A percentile compares a stretch with the other conserved stretches of the same genome.
These are phyloP conservation scores for Monosporascus sp. DNA, from an alignment of 2,329 filamentous ascomycete species.

Conservation along the genomic window DNA sequence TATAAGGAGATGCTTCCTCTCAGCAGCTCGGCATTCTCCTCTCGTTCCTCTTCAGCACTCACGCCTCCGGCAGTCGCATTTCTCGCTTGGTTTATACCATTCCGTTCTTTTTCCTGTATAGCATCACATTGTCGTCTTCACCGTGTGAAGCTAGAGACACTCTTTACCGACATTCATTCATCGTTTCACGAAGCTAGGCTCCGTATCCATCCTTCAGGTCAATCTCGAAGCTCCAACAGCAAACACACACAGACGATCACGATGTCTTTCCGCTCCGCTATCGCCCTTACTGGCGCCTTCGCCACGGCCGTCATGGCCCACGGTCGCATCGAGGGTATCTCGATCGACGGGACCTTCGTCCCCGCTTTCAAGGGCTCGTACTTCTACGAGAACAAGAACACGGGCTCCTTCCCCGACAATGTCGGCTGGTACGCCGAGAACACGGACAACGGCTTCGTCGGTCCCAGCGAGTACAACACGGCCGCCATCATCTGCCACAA, in stretches of 20 bases:
- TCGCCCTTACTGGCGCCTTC: neutral
- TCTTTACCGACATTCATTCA: neutral
- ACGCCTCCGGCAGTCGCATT: neutral
- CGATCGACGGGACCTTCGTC: neutral
- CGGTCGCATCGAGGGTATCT: neutral
- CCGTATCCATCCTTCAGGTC: neutral
- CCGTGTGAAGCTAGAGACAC: neutral
- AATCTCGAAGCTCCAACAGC: neutral
- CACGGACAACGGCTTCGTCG: neutral
- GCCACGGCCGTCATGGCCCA: neutral
- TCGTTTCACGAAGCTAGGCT: neutral
- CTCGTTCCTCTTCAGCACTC: neutral
- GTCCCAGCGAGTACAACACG: neutral
- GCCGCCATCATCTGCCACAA: neutral
- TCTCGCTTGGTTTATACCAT: neutral
- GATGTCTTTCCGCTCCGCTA: neutral
- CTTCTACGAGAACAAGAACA: neutral
- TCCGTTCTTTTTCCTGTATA: neutral
- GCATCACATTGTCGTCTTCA: neutral
- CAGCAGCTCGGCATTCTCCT: neutral
- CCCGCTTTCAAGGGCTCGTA: neutral
- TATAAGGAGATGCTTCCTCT: neutral
- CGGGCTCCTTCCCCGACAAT: neutral
- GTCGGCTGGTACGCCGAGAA: neutral
- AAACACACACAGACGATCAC: neutral